phyloP scores from a whole-genome alignment of 331 rosid species.

The Quercus lobata region DNA sequence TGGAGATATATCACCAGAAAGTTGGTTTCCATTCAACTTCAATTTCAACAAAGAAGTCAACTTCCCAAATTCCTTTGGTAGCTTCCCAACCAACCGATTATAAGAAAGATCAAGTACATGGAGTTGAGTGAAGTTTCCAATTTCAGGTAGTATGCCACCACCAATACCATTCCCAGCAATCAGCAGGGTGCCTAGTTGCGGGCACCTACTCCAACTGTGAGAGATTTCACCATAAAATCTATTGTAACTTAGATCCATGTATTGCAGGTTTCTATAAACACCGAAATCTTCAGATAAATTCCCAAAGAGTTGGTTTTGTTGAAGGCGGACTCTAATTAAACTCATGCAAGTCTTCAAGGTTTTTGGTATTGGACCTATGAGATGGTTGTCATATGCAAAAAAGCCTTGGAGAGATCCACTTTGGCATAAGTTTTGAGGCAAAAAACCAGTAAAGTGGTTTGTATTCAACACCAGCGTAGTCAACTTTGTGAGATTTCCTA shows the following conservation, averaged over 20 bases:
- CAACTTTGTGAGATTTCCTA: too few relatives aligned
- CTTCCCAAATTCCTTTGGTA: background rate
- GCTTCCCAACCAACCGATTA: too few relatives aligned
- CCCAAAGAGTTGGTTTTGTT: background rate
- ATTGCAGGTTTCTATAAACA: background rate
- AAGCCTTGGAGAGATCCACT: background rate
- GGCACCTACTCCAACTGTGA: background rate
- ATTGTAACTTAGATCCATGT: background rate
- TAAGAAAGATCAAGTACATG: background rate
- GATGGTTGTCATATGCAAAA: background rate
- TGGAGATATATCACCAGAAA: background rate
- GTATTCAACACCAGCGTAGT: fast-evolving
- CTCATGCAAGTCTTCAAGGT: background rate
- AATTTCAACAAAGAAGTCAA: background rate
- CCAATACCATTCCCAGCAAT: background rate
- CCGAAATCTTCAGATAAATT: background rate
- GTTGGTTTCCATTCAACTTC: background rate
- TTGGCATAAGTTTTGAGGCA: background rate
- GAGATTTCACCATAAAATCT: background rate
- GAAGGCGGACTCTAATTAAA: background rate
- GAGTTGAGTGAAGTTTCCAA: background rate
- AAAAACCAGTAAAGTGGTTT: background rate
- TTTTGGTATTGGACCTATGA: background rate
- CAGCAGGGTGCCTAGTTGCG: background rate
- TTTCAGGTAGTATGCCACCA: background rate